A percentile compares a stretch with the other conserved stretches of the same genome.
Conservation (phyloP, 176 grass and related monocot species). For the Carex parvula region DNA sequence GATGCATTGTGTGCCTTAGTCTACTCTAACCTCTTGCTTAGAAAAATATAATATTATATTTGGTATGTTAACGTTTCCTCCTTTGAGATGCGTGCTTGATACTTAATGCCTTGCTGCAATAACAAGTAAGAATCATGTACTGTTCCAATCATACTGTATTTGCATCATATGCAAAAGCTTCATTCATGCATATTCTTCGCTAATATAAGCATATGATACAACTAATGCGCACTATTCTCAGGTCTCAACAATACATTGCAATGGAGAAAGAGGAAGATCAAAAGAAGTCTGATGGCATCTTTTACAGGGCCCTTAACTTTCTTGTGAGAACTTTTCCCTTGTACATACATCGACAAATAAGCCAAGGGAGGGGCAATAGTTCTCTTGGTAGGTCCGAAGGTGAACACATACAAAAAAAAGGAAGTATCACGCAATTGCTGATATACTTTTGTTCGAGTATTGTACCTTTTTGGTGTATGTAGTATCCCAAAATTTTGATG, state of each 20-base stretch:
- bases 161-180: background rate
- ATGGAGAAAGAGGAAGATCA: conserved; percentile 13
- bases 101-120: background rate
- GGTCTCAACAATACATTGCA: conserved; percentile 15
- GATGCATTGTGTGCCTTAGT: background rate
- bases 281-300: conserved; percentile 10
- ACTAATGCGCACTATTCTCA: background rate
- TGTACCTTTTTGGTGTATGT: background rate
- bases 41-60: background rate
- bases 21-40: background rate
- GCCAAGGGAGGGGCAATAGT: conserved; percentile 7
- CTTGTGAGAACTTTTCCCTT: conserved; percentile 16
- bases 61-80: background rate
- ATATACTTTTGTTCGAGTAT: background rate
- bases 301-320: conserved; percentile 15
- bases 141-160: background rate
- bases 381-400: background rate
- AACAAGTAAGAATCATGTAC: conserved; percentile 4
- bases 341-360: conserved; percentile 6
- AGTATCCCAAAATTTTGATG: background rate
- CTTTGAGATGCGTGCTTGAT: background rate
- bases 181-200: background rate
- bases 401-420: background rate
- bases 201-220: background rate
- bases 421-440: background rate